A percentile compares a stretch with the other conserved stretches of the same genome.
Conservation (phyloP, 768 basidiomycete species). For the Trametes gibbosa region DNA sequence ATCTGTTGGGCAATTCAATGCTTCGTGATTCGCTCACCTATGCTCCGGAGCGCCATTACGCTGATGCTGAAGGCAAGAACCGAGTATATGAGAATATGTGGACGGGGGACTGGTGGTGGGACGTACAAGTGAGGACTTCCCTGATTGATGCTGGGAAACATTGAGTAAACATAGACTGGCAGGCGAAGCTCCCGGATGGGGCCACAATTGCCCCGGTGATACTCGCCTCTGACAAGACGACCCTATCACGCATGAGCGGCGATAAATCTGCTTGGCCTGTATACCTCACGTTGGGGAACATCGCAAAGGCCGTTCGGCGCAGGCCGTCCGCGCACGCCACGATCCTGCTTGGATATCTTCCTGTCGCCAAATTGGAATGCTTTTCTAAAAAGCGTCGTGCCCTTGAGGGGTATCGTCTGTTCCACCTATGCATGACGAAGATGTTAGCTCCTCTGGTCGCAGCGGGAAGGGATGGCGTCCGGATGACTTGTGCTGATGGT, state of each 20-base stretch:
- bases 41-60: constrained; percentile 13
- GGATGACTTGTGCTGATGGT: neutral
- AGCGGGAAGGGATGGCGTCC: constrained; percentile 21
- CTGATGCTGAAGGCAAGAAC: constrained; percentile 20
- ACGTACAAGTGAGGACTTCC: constrained; percentile 21
- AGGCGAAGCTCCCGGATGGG: constrained; percentile 16
- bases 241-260: constrained; percentile 36
- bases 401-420: constrained; percentile 29
- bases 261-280: constrained; percentile 38
- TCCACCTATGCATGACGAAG: constrained; percentile 35
- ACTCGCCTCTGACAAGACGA: constrained; percentile 45
- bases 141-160: neutral
- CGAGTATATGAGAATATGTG: constrained; percentile 22
- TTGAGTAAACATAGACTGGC: neutral
- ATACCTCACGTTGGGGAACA: constrained; percentile 32
- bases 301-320: constrained; percentile 21
- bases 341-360: constrained; percentile 30
- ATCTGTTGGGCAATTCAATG: constrained; percentile 29
- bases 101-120: constrained; percentile 29
- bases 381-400: constrained; percentile 16
- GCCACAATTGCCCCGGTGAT: constrained; percentile 39
- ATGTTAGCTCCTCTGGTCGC: constrained; percentile 34
- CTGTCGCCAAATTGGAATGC: constrained; percentile 29
- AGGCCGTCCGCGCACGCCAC: constrained; percentile 17
- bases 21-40: constrained; percentile 32